Evolutionary conservation across 75 land plant species (phyloP).

Genomic region (Isoetes taiwanensis): DNA sequence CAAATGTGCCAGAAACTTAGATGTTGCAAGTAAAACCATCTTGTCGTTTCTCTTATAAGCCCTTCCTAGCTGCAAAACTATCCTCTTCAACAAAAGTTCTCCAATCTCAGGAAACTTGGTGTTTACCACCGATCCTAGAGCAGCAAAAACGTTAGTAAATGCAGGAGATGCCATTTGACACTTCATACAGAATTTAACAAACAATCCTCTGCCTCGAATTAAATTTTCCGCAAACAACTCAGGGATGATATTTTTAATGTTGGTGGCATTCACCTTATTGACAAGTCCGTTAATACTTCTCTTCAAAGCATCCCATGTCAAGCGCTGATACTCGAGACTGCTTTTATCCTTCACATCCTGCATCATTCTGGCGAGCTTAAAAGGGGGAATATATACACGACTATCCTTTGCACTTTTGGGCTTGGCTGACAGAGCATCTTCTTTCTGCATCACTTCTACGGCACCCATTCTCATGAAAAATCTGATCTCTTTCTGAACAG

Average conservation of each 20-base stretch:
- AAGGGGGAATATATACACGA: neutral
- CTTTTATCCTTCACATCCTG: neutral
- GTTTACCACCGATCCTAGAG: neutral
- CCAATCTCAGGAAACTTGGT: constrained; percentile 1
- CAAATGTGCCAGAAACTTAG: constrained; percentile 86
- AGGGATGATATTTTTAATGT: neutral
- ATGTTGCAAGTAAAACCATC: constrained; percentile 54
- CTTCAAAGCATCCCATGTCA: neutral
- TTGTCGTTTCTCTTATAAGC: constrained; percentile 6
- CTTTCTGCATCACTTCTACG: too few species aligned
- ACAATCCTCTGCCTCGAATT: constrained; percentile 1
- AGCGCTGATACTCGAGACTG: neutral
- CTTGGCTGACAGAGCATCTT: too few species aligned
- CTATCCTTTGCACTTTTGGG: neutral
- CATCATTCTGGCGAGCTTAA: too few species aligned
- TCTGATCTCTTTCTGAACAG: too few species aligned
- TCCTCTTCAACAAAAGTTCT: neutral
- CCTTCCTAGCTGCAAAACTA: neutral
- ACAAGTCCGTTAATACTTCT: constrained; percentile 1
- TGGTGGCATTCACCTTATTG: neutral
- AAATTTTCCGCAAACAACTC: neutral
- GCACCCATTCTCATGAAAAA: too few species aligned
- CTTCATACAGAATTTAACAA: neutral
- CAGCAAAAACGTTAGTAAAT: constrained; percentile 3
- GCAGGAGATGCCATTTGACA: constrained; percentile 2